These are phyloP conservation scores for Cladosporium sphaerospermum DNA, from an alignment of 2,329 filamentous ascomycete genomes.

Conservation along the genomic window DNA sequence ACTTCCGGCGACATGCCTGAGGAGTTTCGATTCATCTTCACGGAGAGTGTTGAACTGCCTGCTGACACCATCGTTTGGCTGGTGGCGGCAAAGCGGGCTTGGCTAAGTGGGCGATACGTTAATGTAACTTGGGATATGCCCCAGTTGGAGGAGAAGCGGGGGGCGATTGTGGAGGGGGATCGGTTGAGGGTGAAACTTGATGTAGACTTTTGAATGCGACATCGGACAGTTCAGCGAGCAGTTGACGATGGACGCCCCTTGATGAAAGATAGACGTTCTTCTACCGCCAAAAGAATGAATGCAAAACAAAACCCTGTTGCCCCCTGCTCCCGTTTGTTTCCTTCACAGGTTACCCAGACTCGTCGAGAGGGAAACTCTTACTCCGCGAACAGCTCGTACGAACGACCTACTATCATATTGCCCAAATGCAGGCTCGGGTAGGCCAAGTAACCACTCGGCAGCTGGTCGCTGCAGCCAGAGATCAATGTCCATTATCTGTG, in stretches of 20 bases:
- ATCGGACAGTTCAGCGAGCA: background rate
- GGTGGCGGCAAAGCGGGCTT: slow-evolving; percentile 29
- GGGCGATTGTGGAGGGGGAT: slow-evolving; percentile 29
- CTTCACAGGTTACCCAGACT: background rate
- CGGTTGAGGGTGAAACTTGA: slow-evolving; percentile 27
- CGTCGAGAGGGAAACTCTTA: no score
- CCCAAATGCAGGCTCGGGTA: no score
- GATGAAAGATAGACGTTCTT: no score
- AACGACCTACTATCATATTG: no score
- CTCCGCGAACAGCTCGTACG: no score
- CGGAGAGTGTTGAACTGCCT: slow-evolving; percentile 28
- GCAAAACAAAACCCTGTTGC: no score
- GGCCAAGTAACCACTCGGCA: no score
- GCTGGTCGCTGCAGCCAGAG: no score
- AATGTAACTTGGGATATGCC: slow-evolving; percentile 36
- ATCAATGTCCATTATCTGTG: no score
- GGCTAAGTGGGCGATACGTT: slow-evolving; percentile 34
- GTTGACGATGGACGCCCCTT: background rate
- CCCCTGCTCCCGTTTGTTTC: no score
- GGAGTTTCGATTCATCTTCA: slow-evolving; percentile 16
- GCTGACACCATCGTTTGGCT: slow-evolving; percentile 29
- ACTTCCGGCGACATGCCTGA: slow-evolving; percentile 28
- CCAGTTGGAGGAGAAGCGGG: slow-evolving; percentile 28
- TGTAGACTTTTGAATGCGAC: slow-evolving; percentile 5
- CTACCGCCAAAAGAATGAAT: no score